These are phyloP conservation scores for Hericium coralloides DNA, from an alignment of 768 basidiomycete species.

Conservation along the genomic window DNA sequence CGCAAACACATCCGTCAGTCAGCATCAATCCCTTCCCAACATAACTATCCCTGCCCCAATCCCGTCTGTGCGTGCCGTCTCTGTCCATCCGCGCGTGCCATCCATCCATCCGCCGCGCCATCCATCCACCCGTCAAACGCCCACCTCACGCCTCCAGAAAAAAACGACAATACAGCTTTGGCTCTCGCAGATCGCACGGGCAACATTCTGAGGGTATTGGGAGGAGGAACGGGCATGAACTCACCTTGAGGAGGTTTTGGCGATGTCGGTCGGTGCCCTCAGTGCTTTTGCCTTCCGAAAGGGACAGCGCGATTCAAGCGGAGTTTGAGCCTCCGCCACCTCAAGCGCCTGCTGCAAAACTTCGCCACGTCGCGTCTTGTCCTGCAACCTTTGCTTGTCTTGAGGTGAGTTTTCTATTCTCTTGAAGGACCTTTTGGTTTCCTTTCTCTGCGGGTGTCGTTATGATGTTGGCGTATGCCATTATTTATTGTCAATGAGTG, in stretches of 20 bases:
- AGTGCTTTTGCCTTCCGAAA: conserved; percentile 4
- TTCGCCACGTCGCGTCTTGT: background rate
- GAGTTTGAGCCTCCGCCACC: conserved; percentile 3
- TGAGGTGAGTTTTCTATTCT: background rate
- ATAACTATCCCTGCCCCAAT: no score
- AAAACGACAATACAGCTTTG: background rate
- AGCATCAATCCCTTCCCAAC: background rate
- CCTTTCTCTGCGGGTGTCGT: conserved; percentile 10
- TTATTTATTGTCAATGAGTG: conserved; percentile 63
- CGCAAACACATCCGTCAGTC: conserved; percentile 16
- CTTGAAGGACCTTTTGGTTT: background rate
- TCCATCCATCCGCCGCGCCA: conserved; percentile 16
- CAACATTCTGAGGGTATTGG: conserved; percentile 12
- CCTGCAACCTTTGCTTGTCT: background rate
- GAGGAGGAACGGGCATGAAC: conserved; percentile 27
- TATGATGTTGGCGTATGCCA: conserved; percentile 44
- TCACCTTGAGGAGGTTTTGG: conserved; percentile 57
- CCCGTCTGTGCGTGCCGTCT: background rate
- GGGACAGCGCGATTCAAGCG: conserved; percentile 5
- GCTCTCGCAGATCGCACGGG: conserved; percentile 9
- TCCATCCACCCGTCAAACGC: conserved; percentile 41
- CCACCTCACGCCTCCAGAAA: background rate
- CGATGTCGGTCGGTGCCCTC: conserved; percentile 5
- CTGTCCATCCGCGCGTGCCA: background rate
- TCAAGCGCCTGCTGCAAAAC: background rate